These are phyloP conservation scores for Hymenoscyphus salicellus DNA, from an alignment of 2,329 filamentous ascomycete species.

Conservation along the genomic window DNA sequence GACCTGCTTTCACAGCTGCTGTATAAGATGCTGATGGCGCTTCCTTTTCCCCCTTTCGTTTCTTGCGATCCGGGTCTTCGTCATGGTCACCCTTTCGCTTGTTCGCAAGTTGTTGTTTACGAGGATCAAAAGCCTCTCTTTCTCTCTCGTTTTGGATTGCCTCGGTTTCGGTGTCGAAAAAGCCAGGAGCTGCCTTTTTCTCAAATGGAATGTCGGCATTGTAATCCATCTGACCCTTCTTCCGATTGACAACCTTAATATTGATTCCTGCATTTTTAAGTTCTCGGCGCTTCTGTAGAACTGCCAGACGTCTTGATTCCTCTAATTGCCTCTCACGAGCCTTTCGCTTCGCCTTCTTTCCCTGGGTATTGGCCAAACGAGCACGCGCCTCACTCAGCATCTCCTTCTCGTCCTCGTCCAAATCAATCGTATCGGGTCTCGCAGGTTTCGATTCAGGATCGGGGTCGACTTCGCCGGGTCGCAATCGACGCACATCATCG, in stretches of 20 bases:
- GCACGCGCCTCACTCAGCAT: constrained; percentile 98
- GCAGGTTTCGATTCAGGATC: constrained; percentile 96
- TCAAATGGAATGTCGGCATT: constrained; percentile 99
- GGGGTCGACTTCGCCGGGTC: constrained; percentile 93
- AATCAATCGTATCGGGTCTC: constrained; percentile 91
- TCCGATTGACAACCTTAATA: constrained; percentile 87
- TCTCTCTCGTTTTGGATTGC: constrained; percentile 76
- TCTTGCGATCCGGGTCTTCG: constrained; percentile 77
- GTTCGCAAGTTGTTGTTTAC: constrained; percentile 84
- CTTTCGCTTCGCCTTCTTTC: constrained; percentile 98
- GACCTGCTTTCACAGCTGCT: constrained; percentile 87
- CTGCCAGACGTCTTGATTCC: constrained; percentile 83
- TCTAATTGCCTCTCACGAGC: constrained; percentile 93
- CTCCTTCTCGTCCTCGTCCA: constrained; percentile 98
- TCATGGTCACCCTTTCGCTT: constrained; percentile 91
- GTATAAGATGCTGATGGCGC: constrained; percentile 74
- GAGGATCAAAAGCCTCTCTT: constrained; percentile 81
- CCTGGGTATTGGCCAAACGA: constrained; percentile 93
- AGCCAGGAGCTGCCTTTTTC: constrained; percentile 81
- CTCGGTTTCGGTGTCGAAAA: constrained; percentile 91
- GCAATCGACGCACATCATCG: constrained; percentile 83
- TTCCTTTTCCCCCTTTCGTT: constrained; percentile 84
- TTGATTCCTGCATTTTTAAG: constrained; percentile 98
- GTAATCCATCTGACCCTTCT: constrained; percentile 98
- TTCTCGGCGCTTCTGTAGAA: constrained; percentile 91